Evolutionary conservation across 2,329 filamentous ascomycete species (phyloP).

Genomic region (Beauveria pseudobassiana): DNA sequence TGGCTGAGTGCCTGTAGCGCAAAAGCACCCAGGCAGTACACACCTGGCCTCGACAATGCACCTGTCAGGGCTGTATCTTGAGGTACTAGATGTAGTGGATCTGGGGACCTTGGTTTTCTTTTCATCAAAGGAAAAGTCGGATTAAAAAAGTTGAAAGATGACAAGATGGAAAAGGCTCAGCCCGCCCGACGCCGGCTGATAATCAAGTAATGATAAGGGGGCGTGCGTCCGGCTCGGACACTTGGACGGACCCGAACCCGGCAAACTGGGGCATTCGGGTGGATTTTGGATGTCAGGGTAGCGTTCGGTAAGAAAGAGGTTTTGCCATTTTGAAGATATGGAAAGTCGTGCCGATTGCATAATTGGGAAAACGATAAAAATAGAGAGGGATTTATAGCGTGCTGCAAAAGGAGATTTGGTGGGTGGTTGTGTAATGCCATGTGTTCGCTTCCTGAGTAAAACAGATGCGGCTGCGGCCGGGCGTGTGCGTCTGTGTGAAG

Average conservation of each 20-base stretch:
- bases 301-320: not conserved
- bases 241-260: slow-evolving; percentile 10
- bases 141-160: too few species aligned
- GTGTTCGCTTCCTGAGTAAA: slow-evolving; percentile 1
- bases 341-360: too few species aligned
- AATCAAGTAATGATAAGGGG: not conserved
- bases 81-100: too few species aligned
- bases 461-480: not conserved
- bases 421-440: not conserved
- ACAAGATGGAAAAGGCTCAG: too few species aligned
- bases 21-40: not conserved
- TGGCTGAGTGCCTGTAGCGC: not conserved
- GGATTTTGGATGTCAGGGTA: not conserved
- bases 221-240: slow-evolving; percentile 2
- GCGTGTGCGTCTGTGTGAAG: not conserved
- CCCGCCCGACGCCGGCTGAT: not conserved
- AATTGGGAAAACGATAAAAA: not conserved
- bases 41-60: too few species aligned
- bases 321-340: not conserved
- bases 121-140: too few species aligned
- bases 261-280: not conserved
- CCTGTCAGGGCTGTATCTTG: too few species aligned
- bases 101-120: too few species aligned
- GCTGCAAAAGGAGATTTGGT: not conserved
- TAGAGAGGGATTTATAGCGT: not conserved